Conservation (phyloP, 257 asterid species). For the Primulina huaijiensis region DNA sequence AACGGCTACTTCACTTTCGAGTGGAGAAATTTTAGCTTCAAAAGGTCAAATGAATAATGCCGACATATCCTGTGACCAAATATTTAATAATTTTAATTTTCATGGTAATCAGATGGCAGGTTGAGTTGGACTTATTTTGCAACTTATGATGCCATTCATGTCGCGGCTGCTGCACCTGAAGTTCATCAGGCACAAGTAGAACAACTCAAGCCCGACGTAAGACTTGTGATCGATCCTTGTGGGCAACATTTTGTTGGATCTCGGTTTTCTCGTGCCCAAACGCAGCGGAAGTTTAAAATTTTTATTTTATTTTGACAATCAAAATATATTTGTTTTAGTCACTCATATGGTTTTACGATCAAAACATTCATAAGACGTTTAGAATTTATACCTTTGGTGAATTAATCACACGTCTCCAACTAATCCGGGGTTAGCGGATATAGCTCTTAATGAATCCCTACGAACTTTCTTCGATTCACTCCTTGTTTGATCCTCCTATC, state of each 20-base stretch:
- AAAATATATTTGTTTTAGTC: too few species aligned
- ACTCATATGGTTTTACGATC: too few species aligned
- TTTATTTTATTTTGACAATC: too few species aligned
- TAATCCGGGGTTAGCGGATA: too few species aligned
- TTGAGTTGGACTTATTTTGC: slow-evolving; percentile 85
- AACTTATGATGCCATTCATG: slow-evolving; percentile 90
- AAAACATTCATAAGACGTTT: too few species aligned
- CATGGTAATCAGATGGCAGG: slow-evolving; percentile 64
- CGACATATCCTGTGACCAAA: neutral
- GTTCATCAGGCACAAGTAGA: slow-evolving; percentile 73
- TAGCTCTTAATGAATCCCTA: too few species aligned
- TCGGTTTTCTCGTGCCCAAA: too few species aligned
- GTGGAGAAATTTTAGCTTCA: neutral
- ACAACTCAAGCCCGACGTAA: slow-evolving; percentile 91
- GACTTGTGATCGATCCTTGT: slow-evolving; percentile 96
- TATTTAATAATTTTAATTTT: neutral
- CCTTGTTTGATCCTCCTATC: too few species aligned
- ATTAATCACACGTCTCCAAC: too few species aligned
- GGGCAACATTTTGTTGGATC: slow-evolving; percentile 60
- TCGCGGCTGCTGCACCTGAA: slow-evolving; percentile 92
- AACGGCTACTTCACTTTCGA: neutral
- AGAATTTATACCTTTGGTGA: too few species aligned
- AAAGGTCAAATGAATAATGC: neutral
- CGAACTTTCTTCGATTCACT: too few species aligned
- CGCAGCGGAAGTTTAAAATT: too few species aligned